phyloP scores from a whole-genome alignment of 1,284 basidiomycete species.

The Malassezia globosa region DNA sequence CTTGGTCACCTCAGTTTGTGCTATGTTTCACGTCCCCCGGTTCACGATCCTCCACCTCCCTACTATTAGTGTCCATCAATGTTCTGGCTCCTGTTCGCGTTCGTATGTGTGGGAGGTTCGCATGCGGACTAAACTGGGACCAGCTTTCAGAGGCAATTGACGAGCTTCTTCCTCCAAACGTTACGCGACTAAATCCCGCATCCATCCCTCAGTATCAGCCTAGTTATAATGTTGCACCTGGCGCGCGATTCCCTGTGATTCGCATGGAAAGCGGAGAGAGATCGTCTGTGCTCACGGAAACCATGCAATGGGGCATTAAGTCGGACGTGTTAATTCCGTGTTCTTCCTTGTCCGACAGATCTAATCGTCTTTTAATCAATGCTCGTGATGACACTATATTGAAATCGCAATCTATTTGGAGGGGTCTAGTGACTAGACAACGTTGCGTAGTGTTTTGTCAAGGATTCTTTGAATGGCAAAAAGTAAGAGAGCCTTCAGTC shows the following conservation, averaged over 20 bases:
- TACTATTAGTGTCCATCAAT: too few relatives aligned
- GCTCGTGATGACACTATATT: conserved; percentile 72
- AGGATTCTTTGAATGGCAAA: conserved; percentile 43
- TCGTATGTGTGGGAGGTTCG: conserved; percentile 38
- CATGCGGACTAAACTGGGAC: conserved; percentile 24
- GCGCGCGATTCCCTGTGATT: conserved; percentile 28
- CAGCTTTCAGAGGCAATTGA: conserved; percentile 22
- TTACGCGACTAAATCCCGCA: background rate
- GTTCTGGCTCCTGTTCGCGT: too few relatives aligned
- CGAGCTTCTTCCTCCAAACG: conserved; percentile 16
- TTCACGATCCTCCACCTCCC: too few relatives aligned
- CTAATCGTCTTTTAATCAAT: conserved; percentile 71
- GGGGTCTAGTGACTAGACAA: conserved; percentile 19
- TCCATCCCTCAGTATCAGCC: conserved; percentile 22
- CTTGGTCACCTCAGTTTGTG: too few relatives aligned
- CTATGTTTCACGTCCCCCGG: too few relatives aligned
- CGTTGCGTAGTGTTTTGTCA: conserved; percentile 42
- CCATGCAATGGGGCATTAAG: conserved; percentile 12
- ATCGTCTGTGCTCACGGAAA: background rate
- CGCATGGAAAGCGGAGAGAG: conserved; percentile 5
- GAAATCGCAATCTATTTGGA: conserved; percentile 23
- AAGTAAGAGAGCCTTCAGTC: conserved; percentile 10
- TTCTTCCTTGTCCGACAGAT: too few relatives aligned
- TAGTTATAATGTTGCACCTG: conserved; percentile 38
- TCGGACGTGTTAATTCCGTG: conserved; percentile 45